Percentiles rank a stretch among this genome's conserved stretches.
Evolutionary conservation across 495 filamentous ascomycete genomes (phyloP).

Genomic region (Xylaria longipes): DNA sequence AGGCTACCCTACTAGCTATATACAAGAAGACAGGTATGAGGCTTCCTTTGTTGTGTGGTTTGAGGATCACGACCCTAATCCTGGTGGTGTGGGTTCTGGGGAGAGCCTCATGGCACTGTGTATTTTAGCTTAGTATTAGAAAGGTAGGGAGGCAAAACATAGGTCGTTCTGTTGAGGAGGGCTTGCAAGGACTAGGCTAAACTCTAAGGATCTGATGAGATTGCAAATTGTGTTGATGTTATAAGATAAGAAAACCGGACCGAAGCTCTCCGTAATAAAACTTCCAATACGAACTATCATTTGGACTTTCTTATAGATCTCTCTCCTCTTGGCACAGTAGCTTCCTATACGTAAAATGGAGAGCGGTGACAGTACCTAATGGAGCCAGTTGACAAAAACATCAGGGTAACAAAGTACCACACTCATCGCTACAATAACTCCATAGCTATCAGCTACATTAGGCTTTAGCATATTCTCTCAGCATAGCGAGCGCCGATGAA

Average conservation of each 20-base stretch:
- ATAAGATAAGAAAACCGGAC: neutral
- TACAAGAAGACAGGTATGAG: no score
- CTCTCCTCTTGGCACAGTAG: neutral
- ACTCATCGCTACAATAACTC: neutral
- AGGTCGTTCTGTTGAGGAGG: neutral
- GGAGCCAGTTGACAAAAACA: neutral
- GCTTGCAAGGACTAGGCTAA: neutral
- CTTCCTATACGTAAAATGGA: neutral
- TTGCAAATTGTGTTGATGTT: no score
- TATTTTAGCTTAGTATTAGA: neutral
- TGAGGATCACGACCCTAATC: no score
- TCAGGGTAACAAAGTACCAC: neutral
- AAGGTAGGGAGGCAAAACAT: neutral
- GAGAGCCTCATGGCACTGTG: no score
- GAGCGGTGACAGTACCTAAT: neutral
- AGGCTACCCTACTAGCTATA: no score
- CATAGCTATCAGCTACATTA: neutral
- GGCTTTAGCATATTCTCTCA: neutral
- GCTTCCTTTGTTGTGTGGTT: no score
- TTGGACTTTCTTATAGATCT: no score
- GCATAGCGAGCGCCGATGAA: neutral
- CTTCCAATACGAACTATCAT: no score
- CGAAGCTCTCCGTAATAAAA: neutral
- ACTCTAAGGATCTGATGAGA: no score
- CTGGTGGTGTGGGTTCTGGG: no score